A percentile compares a stretch with the other conserved stretches of the same genome.
These are phyloP conservation scores for Cladophialophora yegresii DNA, from an alignment of 2,329 filamentous ascomycete species.

Conservation along the genomic window DNA sequence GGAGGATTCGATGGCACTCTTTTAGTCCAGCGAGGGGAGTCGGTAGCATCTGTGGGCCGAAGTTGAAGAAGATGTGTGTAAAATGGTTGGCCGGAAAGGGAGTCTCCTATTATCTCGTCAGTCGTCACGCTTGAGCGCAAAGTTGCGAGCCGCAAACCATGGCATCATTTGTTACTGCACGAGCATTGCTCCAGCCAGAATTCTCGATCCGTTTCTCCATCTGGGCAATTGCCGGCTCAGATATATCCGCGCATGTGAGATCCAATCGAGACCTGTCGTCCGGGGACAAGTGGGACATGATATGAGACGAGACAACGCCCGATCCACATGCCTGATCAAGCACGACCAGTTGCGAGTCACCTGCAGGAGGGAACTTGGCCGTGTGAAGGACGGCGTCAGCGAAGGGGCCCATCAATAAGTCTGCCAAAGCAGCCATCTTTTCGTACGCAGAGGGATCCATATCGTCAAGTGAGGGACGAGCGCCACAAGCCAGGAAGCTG, in stretches of 20 bases:
- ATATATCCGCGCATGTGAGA: slow-evolving; percentile 23
- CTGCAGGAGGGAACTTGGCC: slow-evolving; percentile 7
- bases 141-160: slow-evolving; percentile 3
- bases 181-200: slow-evolving; percentile 12
- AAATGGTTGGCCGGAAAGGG: slow-evolving; percentile 14
- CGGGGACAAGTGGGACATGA: slow-evolving; percentile 8
- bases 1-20: slow-evolving; percentile 25
- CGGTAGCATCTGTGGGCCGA: slow-evolving; percentile 20
- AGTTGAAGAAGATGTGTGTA: slow-evolving; percentile 23
- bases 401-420: slow-evolving; percentile 16
- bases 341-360: slow-evolving; percentile 4
- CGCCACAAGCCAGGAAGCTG: not conserved
- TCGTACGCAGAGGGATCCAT: slow-evolving; percentile 14
- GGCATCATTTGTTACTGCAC: slow-evolving; percentile 12
- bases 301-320: slow-evolving; percentile 7
- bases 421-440: slow-evolving; percentile 11
- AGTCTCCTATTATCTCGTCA: slow-evolving; percentile 11
- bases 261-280: slow-evolving; percentile 6
- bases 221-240: slow-evolving; percentile 7
- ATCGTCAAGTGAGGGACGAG: not conserved
- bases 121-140: not conserved
- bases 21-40: slow-evolving; percentile 6
- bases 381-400: slow-evolving; percentile 12
- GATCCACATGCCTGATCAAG: slow-evolving; percentile 21
- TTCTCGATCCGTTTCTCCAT: slow-evolving; percentile 5